Evolutionary conservation across 139 green algal genomes (phyloP).

Genomic region (Tetradesmus obliquus): DNA sequence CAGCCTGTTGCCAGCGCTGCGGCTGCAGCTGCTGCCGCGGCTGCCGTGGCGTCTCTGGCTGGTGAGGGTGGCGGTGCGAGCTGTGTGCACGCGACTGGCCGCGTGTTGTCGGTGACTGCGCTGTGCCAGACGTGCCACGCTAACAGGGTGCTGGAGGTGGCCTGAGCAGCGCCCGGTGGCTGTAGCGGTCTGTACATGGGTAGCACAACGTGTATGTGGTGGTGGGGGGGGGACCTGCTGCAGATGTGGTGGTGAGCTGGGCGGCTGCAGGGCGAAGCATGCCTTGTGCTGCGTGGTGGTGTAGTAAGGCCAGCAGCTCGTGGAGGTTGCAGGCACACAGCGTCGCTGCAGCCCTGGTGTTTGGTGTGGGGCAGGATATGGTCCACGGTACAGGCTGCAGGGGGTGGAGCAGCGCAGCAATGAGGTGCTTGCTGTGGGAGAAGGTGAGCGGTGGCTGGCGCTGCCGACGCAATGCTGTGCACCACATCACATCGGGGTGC

Average conservation of each 20-base stretch:
- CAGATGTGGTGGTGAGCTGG: background rate
- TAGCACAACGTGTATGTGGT: background rate
- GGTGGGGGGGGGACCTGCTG: background rate
- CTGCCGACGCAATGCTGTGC: too few relatives aligned
- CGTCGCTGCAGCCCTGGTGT: too few relatives aligned
- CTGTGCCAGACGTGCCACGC: slow-evolving; percentile 72
- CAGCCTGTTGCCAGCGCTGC: background rate
- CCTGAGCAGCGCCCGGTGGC: background rate
- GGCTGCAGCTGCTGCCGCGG: slow-evolving; percentile 6
- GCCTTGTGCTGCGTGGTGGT: too few relatives aligned
- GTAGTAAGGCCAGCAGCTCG: too few relatives aligned
- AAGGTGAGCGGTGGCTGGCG: too few relatives aligned
- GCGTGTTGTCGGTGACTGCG: slow-evolving; percentile 60
- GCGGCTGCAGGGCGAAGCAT: too few relatives aligned
- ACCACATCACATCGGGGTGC: too few relatives aligned
- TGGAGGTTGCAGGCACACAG: too few relatives aligned
- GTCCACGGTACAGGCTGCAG: too few relatives aligned
- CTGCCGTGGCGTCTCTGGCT: background rate
- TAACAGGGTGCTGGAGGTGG: slow-evolving; percentile 59
- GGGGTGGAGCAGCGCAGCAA: too few relatives aligned
- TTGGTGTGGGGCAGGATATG: too few relatives aligned
- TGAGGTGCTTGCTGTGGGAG: too few relatives aligned
- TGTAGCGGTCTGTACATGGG: background rate
- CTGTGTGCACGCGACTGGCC: slow-evolving; percentile 51
- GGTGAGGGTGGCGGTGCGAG: background rate